Conservation (phyloP, 371 early-diverging fungal species). For the Zychaea mexicana region DNA sequence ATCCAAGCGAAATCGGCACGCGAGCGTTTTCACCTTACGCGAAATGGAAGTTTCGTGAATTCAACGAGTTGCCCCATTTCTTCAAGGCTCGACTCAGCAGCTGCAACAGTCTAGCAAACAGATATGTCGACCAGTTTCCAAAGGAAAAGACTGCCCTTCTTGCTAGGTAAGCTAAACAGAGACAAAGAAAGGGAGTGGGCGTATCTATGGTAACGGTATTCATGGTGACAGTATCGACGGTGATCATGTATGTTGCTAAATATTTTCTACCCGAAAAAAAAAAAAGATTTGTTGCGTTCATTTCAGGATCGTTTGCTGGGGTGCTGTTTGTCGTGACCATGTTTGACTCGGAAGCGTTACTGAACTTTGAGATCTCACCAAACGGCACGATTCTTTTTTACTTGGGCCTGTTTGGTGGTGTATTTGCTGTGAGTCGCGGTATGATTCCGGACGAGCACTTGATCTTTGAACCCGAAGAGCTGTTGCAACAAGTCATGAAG, state of each 20-base stretch:
- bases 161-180: constrained; percentile 56
- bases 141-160: constrained; percentile 77
- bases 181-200: too few relatives aligned
- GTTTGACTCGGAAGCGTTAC: constrained; percentile 84
- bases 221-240: too few relatives aligned
- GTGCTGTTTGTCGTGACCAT: constrained; percentile 82
- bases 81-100: constrained; percentile 78
- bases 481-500: constrained; percentile 77
- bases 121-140: constrained; percentile 91
- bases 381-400: constrained; percentile 90
- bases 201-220: too few relatives aligned
- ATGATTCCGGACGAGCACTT: constrained; percentile 85
- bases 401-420: constrained; percentile 85
- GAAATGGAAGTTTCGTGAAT: constrained; percentile 93
- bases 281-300: constrained; percentile 83
- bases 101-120: constrained; percentile 72
- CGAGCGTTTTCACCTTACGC: constrained; percentile 88
- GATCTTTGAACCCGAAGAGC: constrained; percentile 80
- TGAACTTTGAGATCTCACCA: constrained; percentile 88
- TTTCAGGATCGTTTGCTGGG: constrained; percentile 89
- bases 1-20: constrained; percentile 82
- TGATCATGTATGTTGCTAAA: too few relatives aligned
- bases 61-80: constrained; percentile 94
- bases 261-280: too few relatives aligned
- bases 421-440: constrained; percentile 81